Base-by-base conservation (phyloP, 768 basidiomycete genomes). In the Lentinula guzmanii region DNA sequence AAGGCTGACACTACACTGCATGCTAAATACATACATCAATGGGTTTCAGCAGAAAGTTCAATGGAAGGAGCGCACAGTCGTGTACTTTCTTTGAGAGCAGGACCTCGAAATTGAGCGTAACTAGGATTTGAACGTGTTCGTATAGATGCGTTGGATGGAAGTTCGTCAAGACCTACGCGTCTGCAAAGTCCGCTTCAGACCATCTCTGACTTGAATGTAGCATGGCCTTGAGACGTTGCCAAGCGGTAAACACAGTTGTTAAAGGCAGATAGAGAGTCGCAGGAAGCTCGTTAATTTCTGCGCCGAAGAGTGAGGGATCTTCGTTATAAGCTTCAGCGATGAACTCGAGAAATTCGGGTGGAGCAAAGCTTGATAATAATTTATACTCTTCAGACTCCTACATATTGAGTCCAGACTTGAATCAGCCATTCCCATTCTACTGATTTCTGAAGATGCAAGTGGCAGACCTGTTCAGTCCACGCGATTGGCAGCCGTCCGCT, bases 121-220 rank as follows among this genome's bases (percentile, higher is more conserved):
- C 81, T 82, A n/a, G 13, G 9, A 33, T 33, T 52, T 10, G 24
- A 52, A 34, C 9, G 11, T 0, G 60, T 43, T 28, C 28, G 31
- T 28, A 35, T 42, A 8, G 51, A 24, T 46, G 34, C 58, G n/a
- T 35, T 39, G 24, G 28, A 45, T 56, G 16, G 48, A 35, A 21
- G 55, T 18, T 34, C 9, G 28, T 28, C 28, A 34, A 21, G 60
- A 70, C 81, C 53, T 68, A 85, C 81, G 84, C 82, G 54, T 80
- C 76, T 15, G 76, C 81, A 61, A 76, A 83, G 63, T 84, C 84
- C 1, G 82, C 80, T 64, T 85, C 83, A 2, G 80, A 82, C 71
- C 76, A 79, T 65, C 74, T 82, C 57, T 81, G 77, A 18, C 74
- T 75, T 5, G 76, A 75, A 5, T 68, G 68, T 18, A 70, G 75